These are phyloP conservation scores for Coleophoma cylindrospora DNA, from an alignment of 2,329 filamentous ascomycete genomes.

Conservation along the genomic window DNA sequence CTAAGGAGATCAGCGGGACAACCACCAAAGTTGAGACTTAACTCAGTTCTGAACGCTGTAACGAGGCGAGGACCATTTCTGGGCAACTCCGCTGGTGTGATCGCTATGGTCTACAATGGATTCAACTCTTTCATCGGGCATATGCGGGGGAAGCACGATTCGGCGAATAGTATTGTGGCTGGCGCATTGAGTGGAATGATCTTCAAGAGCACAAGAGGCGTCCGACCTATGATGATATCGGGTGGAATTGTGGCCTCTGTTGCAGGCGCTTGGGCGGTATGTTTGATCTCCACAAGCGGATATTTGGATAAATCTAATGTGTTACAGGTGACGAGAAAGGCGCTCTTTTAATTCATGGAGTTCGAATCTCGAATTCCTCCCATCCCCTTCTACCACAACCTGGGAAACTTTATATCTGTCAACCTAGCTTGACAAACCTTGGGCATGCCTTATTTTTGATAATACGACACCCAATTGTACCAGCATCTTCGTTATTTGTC, in stretches of 20 bases:
- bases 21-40: slow-evolving; percentile 86
- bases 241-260: slow-evolving; percentile 82
- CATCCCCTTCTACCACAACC: background rate
- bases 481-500: slow-evolving; percentile 22
- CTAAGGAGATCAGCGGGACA: slow-evolving; percentile 70
- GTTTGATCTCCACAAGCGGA: slow-evolving; percentile 30
- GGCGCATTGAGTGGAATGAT: slow-evolving; percentile 86
- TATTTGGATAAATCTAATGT: slow-evolving; percentile 12
- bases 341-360: slow-evolving; percentile 34
- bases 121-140: slow-evolving; percentile 81
- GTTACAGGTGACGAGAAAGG: slow-evolving; percentile 42
- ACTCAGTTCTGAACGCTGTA: slow-evolving; percentile 90
- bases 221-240: slow-evolving; percentile 91
- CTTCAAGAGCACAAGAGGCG: slow-evolving; percentile 91
- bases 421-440: slow-evolving; percentile 3
- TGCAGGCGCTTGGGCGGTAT: slow-evolving; percentile 86
- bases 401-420: background rate
- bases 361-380: slow-evolving; percentile 2
- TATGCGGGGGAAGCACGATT: slow-evolving; percentile 79
- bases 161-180: slow-evolving; percentile 80
- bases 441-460: slow-evolving; percentile 2
- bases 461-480: slow-evolving; percentile 17
- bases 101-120: slow-evolving; percentile 94
- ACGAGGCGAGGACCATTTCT: slow-evolving; percentile 91
- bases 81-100: slow-evolving; percentile 91